A percentile compares a stretch with the other conserved stretches of the same genome.
These are phyloP conservation scores for Letharia columbiana DNA, from an alignment of 495 filamentous ascomycete genomes.

Conservation along the genomic window DNA sequence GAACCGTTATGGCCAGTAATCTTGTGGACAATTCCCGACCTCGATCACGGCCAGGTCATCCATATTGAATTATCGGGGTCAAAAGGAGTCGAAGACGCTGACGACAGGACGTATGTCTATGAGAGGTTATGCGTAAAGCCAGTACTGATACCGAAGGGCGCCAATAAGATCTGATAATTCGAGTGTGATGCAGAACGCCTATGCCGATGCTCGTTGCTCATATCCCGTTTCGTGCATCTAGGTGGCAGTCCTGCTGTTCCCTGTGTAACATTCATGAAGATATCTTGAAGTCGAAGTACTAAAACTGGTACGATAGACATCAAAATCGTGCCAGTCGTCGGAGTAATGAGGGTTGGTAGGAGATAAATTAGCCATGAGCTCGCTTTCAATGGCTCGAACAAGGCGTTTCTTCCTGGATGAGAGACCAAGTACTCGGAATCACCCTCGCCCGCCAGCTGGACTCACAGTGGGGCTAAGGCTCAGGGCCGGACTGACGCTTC, in stretches of 20 bases:
- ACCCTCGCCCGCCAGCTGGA: slow-evolving; percentile 16
- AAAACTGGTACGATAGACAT: not conserved
- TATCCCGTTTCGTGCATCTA: not conserved
- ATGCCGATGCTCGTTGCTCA: not conserved
- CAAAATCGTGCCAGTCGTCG: not conserved
- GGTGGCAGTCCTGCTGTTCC: not conserved
- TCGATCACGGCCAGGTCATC: not conserved
- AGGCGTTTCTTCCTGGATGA: not conserved
- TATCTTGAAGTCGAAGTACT: not conserved
- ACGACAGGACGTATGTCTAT: not conserved
- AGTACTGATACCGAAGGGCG: not conserved
- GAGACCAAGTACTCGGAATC: not conserved
- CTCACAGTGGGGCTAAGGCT: slow-evolving; percentile 22
- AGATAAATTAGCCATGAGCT: no score
- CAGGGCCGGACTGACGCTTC: slow-evolving; percentile 19
- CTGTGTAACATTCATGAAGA: not conserved
- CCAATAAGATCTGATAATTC: not conserved
- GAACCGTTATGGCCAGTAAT: not conserved
- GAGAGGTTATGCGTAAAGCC: not conserved
- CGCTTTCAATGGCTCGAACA: not conserved
- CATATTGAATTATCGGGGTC: not conserved
- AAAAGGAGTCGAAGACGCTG: not conserved
- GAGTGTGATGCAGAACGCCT: not conserved
- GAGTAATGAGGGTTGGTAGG: not conserved
- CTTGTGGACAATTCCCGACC: not conserved